phyloP scores from a whole-genome alignment of 176 grass and related monocot species.

The Thinopyrum elongatum region DNA sequence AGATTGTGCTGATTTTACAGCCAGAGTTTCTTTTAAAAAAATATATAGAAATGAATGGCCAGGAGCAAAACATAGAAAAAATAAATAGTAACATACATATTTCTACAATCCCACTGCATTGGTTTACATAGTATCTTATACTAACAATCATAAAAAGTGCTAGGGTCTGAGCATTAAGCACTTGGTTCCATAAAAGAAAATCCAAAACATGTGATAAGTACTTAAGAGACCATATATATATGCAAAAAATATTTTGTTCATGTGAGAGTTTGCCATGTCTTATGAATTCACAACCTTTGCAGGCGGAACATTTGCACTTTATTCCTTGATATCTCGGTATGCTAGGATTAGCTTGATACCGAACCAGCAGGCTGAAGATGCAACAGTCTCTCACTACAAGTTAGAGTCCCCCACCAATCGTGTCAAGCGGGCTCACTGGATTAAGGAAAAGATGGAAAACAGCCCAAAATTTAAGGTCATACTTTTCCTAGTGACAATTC shows the following conservation, averaged over 20 bases:
- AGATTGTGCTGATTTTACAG: background rate
- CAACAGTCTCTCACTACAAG: slow-evolving; percentile 57
- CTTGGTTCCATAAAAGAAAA: background rate
- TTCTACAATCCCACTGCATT: background rate
- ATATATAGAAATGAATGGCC: slow-evolving; percentile 1
- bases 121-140: background rate
- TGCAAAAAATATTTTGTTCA: background rate
- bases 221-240: slow-evolving; percentile 3
- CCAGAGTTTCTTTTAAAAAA: background rate
- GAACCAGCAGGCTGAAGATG: slow-evolving; percentile 73
- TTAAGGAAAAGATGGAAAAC: slow-evolving; percentile 62
- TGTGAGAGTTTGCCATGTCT: slow-evolving; percentile 5
- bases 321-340: slow-evolving; percentile 78
- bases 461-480: slow-evolving; percentile 40
- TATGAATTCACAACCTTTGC: slow-evolving; percentile 23
- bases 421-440: slow-evolving; percentile 43
- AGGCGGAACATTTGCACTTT: slow-evolving; percentile 83
- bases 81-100: background rate
- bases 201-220: background rate
- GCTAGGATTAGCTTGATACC: slow-evolving; percentile 71
- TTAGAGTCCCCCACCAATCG: slow-evolving; percentile 41
- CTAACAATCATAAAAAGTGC: background rate
- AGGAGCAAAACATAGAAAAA: background rate
- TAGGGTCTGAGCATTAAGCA: background rate
- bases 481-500: slow-evolving; percentile 67